Percentiles rank a stretch among this genome's conserved stretches.
Evolutionary conservation across 1,139 yeast species (phyloP).

Genomic region (Nadsonia starkeyi-henricii): DNA sequence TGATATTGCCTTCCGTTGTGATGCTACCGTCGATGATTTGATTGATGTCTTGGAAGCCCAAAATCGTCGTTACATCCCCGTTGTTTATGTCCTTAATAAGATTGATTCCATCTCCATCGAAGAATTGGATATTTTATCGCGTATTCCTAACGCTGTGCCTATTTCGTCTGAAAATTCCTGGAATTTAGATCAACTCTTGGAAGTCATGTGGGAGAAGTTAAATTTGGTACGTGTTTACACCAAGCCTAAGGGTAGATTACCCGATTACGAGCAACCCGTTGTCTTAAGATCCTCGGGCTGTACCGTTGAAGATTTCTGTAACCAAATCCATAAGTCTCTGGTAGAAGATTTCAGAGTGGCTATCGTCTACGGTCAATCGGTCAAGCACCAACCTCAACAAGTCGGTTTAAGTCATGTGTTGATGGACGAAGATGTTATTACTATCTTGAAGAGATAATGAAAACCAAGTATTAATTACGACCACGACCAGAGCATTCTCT

Average conservation of each 20-base stretch:
- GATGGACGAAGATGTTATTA: constrained; percentile 94
- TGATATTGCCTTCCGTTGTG: constrained; percentile 93
- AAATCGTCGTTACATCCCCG: constrained; percentile 87
- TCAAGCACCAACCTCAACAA: constrained; percentile 95
- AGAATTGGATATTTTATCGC: constrained; percentile 75
- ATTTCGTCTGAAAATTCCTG: constrained; percentile 91
- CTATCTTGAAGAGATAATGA: constrained; percentile 62
- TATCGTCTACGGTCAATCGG: constrained; percentile 80
- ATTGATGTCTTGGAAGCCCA: constrained; percentile 89
- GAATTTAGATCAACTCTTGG: constrained; percentile 89
- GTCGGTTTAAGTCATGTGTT: constrained; percentile 75
- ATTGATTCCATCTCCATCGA: constrained; percentile 89
- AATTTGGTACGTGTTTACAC: constrained; percentile 90
- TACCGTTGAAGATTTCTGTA: constrained; percentile 91
- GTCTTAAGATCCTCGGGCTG: constrained; percentile 72
- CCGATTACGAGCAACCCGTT: constrained; percentile 91
- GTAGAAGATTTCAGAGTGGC: constrained; percentile 91
- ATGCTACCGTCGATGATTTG: constrained; percentile 91
- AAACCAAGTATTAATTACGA: not conserved
- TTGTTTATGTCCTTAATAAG: constrained; percentile 83
- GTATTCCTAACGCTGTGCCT: constrained; percentile 94
- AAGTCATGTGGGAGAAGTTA: constrained; percentile 86
- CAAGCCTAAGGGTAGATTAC: constrained; percentile 86
- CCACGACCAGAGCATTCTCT: too few relatives aligned
- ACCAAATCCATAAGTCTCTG: constrained; percentile 85